phyloP scores from a whole-genome alignment of 2,329 filamentous ascomycete genomes.

The Talaromyces sp. region DNA sequence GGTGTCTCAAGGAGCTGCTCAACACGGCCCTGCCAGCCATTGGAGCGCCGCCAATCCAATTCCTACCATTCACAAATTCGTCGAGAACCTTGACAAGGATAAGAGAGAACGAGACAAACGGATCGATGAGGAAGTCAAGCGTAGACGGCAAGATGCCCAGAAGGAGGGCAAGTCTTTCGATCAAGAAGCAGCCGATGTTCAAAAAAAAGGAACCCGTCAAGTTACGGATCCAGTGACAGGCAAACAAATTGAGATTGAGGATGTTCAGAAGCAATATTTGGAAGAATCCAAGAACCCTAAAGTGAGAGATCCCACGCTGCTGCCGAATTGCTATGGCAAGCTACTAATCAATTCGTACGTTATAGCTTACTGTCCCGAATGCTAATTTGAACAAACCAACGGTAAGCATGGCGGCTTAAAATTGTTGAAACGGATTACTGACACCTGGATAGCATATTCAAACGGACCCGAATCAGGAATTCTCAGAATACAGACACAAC shows the following conservation, averaged over 20 bases:
- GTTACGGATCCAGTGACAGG: conserved; percentile 89
- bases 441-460: conserved; percentile 52
- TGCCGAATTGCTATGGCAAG: too few relatives aligned
- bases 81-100: conserved; percentile 70
- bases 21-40: conserved; percentile 56
- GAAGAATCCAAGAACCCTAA: conserved; percentile 66
- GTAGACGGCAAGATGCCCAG: conserved; percentile 30
- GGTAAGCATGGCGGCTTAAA: conserved; percentile 31
- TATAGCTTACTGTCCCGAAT: conserved; percentile 76
- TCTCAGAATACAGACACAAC: conserved; percentile 72
- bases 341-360: background rate
- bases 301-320: conserved; percentile 43
- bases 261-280: conserved; percentile 66
- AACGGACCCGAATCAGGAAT: conserved; percentile 65
- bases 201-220: conserved; percentile 46
- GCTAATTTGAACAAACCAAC: conserved; percentile 75
- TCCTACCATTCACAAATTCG: conserved; percentile 80
- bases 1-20: conserved; percentile 13
- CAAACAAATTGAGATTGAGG: conserved; percentile 77
- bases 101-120: conserved; percentile 69
- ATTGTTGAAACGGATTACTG: conserved; percentile 12
- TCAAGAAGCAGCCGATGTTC: conserved; percentile 45
- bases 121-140: conserved; percentile 56
- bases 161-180: conserved; percentile 37
- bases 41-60: conserved; percentile 81